Evolutionary conservation across 495 filamentous ascomycete genomes (phyloP).

Genomic region (Choiromyces venosus): DNA sequence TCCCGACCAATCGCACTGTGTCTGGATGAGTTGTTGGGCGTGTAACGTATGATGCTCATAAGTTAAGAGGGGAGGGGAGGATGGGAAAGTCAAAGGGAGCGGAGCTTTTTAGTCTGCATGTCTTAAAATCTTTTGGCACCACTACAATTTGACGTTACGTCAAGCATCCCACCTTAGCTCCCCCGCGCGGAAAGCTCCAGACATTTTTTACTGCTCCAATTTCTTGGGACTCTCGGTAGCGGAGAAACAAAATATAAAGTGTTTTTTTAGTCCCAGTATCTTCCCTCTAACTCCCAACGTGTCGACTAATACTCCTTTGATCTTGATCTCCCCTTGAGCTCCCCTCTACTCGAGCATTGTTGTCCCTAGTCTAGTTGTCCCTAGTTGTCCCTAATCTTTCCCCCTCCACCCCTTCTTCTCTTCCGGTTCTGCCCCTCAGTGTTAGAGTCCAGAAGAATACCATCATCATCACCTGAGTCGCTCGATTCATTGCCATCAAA

Average conservation of each 20-base stretch:
- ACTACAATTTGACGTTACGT: conserved; percentile 22
- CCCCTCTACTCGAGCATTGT: conserved; percentile 13
- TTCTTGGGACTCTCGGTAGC: neutral
- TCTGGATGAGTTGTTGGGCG: neutral
- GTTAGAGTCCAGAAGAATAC: neutral
- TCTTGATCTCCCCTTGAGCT: conserved; percentile 8
- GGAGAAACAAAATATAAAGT: conserved; percentile 30
- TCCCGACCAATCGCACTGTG: conserved; percentile 14
- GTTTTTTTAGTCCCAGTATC: conserved; percentile 18
- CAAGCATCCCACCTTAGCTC: conserved; percentile 3
- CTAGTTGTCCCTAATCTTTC: conserved; percentile 8
- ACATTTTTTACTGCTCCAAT: conserved; percentile 11
- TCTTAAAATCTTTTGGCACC: neutral
- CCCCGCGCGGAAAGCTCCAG: conserved; percentile 20
- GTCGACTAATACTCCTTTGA: conserved; percentile 5
- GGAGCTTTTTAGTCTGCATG: neutral
- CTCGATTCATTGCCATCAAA: neutral
- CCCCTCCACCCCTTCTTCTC: neutral
- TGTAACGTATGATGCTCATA: neutral
- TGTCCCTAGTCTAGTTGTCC: conserved; percentile 4
- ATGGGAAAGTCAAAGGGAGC: neutral
- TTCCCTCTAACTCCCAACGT: conserved; percentile 24
- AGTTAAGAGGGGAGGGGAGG: neutral
- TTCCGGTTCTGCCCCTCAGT: neutral
- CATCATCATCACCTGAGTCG: neutral